phyloP scores from a whole-genome alignment of 1,284 basidiomycete species.

The Leucocoprinus gongylophorus region DNA sequence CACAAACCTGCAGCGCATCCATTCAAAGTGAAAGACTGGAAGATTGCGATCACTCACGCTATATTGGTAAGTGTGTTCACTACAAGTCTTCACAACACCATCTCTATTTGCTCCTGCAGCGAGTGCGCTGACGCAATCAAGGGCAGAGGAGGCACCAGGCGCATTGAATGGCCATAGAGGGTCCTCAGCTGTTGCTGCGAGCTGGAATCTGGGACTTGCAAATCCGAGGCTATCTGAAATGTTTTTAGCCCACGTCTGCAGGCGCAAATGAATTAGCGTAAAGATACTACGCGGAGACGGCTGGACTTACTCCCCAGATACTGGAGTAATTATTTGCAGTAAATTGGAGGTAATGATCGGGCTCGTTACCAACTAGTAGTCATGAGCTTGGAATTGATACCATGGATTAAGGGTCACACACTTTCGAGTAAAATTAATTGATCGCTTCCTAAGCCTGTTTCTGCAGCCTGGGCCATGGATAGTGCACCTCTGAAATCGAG shows the following conservation, averaged over 20 bases:
- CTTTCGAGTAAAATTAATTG: slow-evolving; percentile 41
- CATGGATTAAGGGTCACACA: slow-evolving; percentile 18
- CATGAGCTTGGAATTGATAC: neutral
- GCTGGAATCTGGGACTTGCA: slow-evolving; percentile 34
- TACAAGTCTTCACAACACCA: slow-evolving; percentile 36
- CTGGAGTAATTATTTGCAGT: slow-evolving; percentile 37
- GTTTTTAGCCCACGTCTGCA: slow-evolving; percentile 40
- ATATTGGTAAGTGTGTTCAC: slow-evolving; percentile 47
- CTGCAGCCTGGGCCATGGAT: slow-evolving; percentile 36
- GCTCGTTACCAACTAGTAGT: slow-evolving; percentile 44
- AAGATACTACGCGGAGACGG: neutral
- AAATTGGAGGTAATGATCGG: slow-evolving; percentile 41
- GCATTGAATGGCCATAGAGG: slow-evolving; percentile 45
- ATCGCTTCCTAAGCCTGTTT: slow-evolving; percentile 28
- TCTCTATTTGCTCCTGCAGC: slow-evolving; percentile 37
- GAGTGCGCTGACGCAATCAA: slow-evolving; percentile 42
- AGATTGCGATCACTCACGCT: slow-evolving; percentile 28
- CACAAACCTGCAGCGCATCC: slow-evolving; percentile 34
- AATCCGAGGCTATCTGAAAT: slow-evolving; percentile 34
- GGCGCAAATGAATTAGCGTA: neutral
- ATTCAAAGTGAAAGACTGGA: neutral
- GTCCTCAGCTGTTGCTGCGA: slow-evolving; percentile 42
- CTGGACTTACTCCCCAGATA: slow-evolving; percentile 34
- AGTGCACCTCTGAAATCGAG: slow-evolving; percentile 36
- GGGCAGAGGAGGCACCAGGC: slow-evolving; percentile 33